These are phyloP conservation scores for Acacia pycnantha DNA, from an alignment of 331 rosid species.

Conservation along the genomic window DNA sequence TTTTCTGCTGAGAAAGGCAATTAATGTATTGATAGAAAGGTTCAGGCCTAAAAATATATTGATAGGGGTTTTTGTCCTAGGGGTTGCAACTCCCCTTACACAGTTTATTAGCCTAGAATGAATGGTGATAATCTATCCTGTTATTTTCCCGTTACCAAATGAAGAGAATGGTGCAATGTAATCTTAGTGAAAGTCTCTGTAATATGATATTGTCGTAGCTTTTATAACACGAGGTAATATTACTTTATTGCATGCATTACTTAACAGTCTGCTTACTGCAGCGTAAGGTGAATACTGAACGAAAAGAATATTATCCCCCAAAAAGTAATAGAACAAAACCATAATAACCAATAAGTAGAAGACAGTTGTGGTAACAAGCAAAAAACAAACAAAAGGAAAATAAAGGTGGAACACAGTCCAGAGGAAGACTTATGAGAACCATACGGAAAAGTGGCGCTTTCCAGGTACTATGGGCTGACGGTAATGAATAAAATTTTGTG, in stretches of 20 bases:
- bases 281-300: neutral
- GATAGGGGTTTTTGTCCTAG: neutral
- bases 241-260: neutral
- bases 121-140: neutral
- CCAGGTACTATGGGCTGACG: neutral
- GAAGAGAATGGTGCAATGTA: neutral
- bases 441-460: neutral
- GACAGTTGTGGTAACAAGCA: neutral
- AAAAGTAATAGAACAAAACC: neutral
- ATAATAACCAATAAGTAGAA: neutral
- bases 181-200: neutral
- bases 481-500: neutral
- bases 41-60: neutral
- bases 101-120: neutral
- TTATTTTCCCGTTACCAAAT: neutral
- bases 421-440: neutral
- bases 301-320: neutral
- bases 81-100: neutral
- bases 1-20: neutral
- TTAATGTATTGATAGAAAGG: neutral
- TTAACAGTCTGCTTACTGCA: neutral
- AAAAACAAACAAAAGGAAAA: neutral
- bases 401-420: neutral
- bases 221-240: neutral
- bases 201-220: neutral